A percentile compares a stretch with the other conserved stretches of the same genome.
Evolutionary conservation across 108 stramenopile genomes (phyloP).

Genomic region (Asterionellopsis glacialis): DNA sequence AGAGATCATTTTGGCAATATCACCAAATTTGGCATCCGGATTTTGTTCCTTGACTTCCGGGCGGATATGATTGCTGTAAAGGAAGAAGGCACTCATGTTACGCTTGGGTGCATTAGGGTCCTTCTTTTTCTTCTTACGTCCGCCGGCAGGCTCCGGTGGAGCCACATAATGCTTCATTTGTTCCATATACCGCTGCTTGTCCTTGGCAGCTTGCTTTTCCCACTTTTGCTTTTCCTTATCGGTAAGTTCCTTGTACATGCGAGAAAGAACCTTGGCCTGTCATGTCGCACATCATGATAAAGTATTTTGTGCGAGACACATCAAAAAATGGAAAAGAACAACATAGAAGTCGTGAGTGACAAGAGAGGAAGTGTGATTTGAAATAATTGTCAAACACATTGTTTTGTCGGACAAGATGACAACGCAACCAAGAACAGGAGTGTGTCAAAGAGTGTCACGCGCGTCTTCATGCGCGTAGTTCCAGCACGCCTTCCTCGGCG

Average conservation of each 20-base stretch:
- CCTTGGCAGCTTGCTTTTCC: conserved; percentile 71
- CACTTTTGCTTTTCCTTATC: conserved; percentile 72
- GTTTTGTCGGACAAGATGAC: too few relatives aligned
- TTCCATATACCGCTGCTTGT: conserved; percentile 78
- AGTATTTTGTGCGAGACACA: too few relatives aligned
- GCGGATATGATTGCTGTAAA: conserved; percentile 66
- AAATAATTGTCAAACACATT: too few relatives aligned
- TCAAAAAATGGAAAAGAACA: too few relatives aligned
- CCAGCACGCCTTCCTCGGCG: too few relatives aligned
- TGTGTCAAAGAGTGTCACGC: too few relatives aligned
- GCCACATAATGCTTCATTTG: conserved; percentile 75
- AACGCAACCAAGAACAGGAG: too few relatives aligned
- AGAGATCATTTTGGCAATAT: conserved; percentile 70
- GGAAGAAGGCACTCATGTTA: conserved; percentile 77
- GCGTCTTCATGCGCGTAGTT: too few relatives aligned
- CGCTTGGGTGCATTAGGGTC: conserved; percentile 78
- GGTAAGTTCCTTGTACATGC: conserved; percentile 59
- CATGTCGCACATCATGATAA: too few relatives aligned
- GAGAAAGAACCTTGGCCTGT: conserved; percentile 62
- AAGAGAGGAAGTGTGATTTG: too few relatives aligned
- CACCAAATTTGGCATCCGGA: conserved; percentile 67
- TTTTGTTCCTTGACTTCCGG: conserved; percentile 65
- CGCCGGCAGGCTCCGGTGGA: conserved; percentile 34
- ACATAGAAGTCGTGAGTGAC: too few relatives aligned
- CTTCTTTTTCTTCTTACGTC: conserved; percentile 54